These are phyloP conservation scores for Sambucus nigra DNA, from an alignment of 129 eudicot species.

Conservation along the genomic window DNA sequence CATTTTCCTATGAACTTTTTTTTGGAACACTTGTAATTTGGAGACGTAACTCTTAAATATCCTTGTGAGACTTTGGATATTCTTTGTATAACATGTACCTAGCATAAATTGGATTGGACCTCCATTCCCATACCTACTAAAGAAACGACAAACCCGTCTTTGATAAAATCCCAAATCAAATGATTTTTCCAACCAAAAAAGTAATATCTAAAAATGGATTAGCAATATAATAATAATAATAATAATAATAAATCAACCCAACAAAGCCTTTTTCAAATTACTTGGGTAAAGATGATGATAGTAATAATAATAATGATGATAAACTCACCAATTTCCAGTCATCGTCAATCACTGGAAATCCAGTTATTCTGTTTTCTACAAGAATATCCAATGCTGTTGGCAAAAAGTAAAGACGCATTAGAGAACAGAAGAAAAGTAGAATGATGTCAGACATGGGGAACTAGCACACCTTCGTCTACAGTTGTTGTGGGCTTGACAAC, in stretches of 20 bases:
- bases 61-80: too few relatives aligned
- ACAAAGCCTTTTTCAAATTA: too few relatives aligned
- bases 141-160: too few relatives aligned
- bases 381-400: conserved; percentile 72
- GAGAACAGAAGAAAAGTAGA: background rate
- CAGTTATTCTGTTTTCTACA: conserved; percentile 79
- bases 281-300: too few relatives aligned
- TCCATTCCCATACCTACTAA: too few relatives aligned
- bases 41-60: background rate
- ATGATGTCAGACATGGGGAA: conserved; percentile 4
- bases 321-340: conserved; percentile 79
- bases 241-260: too few relatives aligned
- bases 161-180: background rate
- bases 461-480: conserved; percentile 65
- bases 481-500: conserved; percentile 86
- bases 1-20: too few relatives aligned
- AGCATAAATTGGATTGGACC: background rate
- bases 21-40: too few relatives aligned
- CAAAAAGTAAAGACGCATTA: conserved; percentile 9
- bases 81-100: too few relatives aligned
- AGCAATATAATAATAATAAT: background rate
- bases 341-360: conserved; percentile 89
- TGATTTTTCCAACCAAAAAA: background rate
- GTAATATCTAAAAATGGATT: background rate
- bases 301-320: too few relatives aligned